Percentiles rank a stretch among this genome's conserved stretches.
phyloP scores from a whole-genome alignment of 2,329 filamentous ascomycete species.

The Verticillium alfalfae region DNA sequence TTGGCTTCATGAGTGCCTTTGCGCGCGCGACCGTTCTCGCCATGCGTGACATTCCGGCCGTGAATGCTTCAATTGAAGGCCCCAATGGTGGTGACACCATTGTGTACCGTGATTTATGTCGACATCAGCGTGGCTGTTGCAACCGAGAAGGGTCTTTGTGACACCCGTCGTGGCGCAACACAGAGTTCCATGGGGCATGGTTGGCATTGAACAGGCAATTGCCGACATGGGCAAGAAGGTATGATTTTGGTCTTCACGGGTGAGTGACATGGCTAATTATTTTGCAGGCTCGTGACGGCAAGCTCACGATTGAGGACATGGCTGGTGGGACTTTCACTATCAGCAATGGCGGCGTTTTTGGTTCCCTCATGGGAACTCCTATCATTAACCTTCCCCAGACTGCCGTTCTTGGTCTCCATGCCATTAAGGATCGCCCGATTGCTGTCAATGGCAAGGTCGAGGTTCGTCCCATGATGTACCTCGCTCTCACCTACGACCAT shows the following conservation, averaged over 20 bases:
- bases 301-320: constrained; percentile 99
- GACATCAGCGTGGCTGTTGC: constrained; percentile 97
- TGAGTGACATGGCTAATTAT: constrained; percentile 3
- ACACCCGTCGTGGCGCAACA: constrained; percentile 92
- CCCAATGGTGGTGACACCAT: constrained; percentile 94
- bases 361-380: constrained; percentile 93
- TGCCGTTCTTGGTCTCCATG: constrained; percentile 86
- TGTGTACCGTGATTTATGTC: constrained; percentile 93
- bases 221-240: constrained; percentile 91
- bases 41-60: constrained; percentile 88
- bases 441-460: constrained; percentile 91
- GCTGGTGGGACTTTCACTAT: constrained; percentile 97
- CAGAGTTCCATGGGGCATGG: constrained; percentile 78
- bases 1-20: constrained; percentile 99
- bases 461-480: constrained; percentile 99
- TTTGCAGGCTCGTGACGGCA: constrained; percentile 78
- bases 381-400: constrained; percentile 98
- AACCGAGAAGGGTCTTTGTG: constrained; percentile 95
- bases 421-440: constrained; percentile 91
- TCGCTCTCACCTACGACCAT: constrained; percentile 96
- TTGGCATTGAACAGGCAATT: constrained; percentile 86
- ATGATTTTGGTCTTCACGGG: constrained; percentile 11
- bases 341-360: constrained; percentile 95
- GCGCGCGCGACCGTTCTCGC: constrained; percentile 83
- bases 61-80: constrained; percentile 96